phyloP scores from a whole-genome alignment of 306 rosid genomes.

The Vigna unguiculata region DNA sequence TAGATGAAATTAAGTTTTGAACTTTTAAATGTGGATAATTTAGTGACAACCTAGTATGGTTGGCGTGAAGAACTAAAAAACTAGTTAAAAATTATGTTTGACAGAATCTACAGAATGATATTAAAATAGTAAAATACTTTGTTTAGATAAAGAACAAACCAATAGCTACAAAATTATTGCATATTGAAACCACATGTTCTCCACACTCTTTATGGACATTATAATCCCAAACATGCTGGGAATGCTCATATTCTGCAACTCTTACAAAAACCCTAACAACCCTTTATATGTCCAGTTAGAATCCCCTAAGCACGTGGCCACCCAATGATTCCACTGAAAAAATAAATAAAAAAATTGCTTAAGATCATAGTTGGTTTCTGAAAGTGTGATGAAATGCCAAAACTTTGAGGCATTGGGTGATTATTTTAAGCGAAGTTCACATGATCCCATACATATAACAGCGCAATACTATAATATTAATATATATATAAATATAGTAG shows the following conservation, averaged over 20 bases:
- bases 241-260: constrained; percentile 37
- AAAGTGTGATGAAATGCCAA: constrained; percentile 62
- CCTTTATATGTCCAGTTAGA: constrained; percentile 40
- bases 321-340: constrained; percentile 46
- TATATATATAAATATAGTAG: constrained; percentile 38
- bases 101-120: constrained; percentile 41
- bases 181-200: constrained; percentile 53
- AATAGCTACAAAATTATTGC: constrained; percentile 36
- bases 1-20: constrained; percentile 47
- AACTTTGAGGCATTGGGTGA: constrained; percentile 43
- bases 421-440: constrained; percentile 48
- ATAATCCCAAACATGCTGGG: constrained; percentile 53
- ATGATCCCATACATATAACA: constrained; percentile 64
- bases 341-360: constrained; percentile 35
- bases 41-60: constrained; percentile 49
- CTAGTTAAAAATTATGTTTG: constrained; percentile 39
- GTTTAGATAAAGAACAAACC: background rate
- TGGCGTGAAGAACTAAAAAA: constrained; percentile 37
- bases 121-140: constrained; percentile 15
- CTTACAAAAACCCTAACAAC: constrained; percentile 45
- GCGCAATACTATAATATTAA: constrained; percentile 41
- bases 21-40: constrained; percentile 40
- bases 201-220: constrained; percentile 46
- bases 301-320: constrained; percentile 68
- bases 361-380: constrained; percentile 57